These are phyloP conservation scores for Coemansia sp. DNA, from an alignment of 192 early-diverging fungal genomes.

Conservation along the genomic window DNA sequence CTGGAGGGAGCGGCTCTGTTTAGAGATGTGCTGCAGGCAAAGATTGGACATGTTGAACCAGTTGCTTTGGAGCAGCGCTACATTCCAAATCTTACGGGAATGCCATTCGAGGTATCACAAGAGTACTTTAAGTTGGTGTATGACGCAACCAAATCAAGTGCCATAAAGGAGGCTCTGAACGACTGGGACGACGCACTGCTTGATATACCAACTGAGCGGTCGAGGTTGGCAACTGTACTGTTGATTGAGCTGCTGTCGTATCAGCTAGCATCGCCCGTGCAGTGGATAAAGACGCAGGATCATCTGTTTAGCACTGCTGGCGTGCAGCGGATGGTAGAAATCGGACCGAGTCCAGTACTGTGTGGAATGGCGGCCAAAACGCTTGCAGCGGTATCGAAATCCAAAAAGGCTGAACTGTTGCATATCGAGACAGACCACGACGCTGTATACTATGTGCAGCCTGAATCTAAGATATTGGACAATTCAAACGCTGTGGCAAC, in stretches of 20 bases:
- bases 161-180: conserved; percentile 65
- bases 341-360: conserved; percentile 84
- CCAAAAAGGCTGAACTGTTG: not conserved
- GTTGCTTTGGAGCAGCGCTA: conserved; percentile 70
- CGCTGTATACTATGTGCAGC: conserved; percentile 14
- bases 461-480: not conserved
- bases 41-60: conserved; percentile 66
- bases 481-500: not conserved
- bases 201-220: conserved; percentile 56
- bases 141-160: conserved; percentile 66
- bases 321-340: conserved; percentile 83
- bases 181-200: conserved; percentile 54
- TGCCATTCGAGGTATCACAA: conserved; percentile 79
- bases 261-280: conserved; percentile 92
- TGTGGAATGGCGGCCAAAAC: conserved; percentile 79
- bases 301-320: conserved; percentile 71
- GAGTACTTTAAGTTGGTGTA: conserved; percentile 74
- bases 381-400: not conserved
- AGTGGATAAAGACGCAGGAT: conserved; percentile 95
- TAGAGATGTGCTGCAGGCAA: conserved; percentile 73
- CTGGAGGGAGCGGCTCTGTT: conserved; percentile 78
- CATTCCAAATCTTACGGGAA: conserved; percentile 92
- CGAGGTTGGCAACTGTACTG: conserved; percentile 72
- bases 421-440: conserved; percentile 28
- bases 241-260: conserved; percentile 88